These are phyloP conservation scores for Alternaria gansuensis DNA, from an alignment of 2,329 filamentous ascomycete species.

Conservation along the genomic window DNA sequence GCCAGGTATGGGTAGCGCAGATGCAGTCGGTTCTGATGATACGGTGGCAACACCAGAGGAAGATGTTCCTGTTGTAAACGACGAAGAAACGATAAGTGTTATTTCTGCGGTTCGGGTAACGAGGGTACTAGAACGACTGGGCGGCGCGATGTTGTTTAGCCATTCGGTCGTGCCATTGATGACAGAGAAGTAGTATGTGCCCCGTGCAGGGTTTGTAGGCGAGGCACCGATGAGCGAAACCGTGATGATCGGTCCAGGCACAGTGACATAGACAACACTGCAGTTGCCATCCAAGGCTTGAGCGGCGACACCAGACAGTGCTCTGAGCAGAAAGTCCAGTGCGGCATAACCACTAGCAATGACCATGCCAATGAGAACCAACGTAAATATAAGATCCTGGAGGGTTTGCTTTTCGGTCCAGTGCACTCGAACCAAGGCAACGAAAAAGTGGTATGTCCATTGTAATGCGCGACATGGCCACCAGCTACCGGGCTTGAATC, in stretches of 20 bases:
- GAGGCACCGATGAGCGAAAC: slow-evolving; percentile 42
- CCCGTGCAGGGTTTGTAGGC: slow-evolving; percentile 36
- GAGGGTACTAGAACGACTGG: slow-evolving; percentile 30
- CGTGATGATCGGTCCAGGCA: slow-evolving; percentile 47
- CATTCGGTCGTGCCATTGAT: slow-evolving; percentile 47
- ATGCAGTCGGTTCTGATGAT: not conserved
- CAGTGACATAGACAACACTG: slow-evolving; percentile 47
- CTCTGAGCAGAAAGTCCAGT: slow-evolving; percentile 32
- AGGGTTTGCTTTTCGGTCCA: slow-evolving; percentile 11
- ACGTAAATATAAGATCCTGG: slow-evolving; percentile 30
- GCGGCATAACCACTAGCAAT: slow-evolving; percentile 30
- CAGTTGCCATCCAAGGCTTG: slow-evolving; percentile 38
- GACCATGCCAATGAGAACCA: slow-evolving; percentile 19
- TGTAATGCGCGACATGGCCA: slow-evolving; percentile 35
- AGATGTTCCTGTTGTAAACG: not conserved
- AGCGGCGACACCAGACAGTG: slow-evolving; percentile 37
- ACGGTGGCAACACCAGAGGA: slow-evolving; percentile 2
- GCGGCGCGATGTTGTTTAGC: slow-evolving; percentile 43
- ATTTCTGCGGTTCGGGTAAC: slow-evolving; percentile 15
- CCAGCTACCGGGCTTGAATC: slow-evolving; percentile 19
- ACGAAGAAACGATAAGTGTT: slow-evolving; percentile 13
- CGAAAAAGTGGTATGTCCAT: slow-evolving; percentile 23
- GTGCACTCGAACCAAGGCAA: slow-evolving; percentile 21
- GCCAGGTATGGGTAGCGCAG: not conserved
- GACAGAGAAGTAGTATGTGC: slow-evolving; percentile 49